Conservation (phyloP, 1,139 yeast genomes). For the Saccharomyces hybrid region DNA sequence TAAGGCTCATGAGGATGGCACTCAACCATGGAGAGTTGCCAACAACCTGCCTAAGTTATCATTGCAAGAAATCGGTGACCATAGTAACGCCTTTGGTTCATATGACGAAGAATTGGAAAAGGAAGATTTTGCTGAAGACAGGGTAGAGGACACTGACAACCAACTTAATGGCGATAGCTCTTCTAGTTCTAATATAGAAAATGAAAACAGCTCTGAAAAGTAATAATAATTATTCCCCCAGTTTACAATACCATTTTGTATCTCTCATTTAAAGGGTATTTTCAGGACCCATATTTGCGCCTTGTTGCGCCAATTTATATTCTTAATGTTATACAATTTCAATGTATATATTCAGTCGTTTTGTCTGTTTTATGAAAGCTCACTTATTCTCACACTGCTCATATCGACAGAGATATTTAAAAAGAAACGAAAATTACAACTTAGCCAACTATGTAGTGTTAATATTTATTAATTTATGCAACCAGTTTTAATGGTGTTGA, state of each 20-base stretch:
- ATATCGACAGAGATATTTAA: no score
- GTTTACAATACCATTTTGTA: background rate
- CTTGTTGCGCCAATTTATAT: no score
- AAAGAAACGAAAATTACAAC: no score
- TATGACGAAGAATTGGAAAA: constrained; percentile 35
- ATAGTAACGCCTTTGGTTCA: constrained; percentile 41
- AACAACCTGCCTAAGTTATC: constrained; percentile 44
- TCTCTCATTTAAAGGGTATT: no score
- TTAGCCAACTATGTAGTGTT: background rate
- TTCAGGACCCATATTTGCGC: no score
- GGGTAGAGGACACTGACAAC: constrained; percentile 10
- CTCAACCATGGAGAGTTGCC: constrained; percentile 50
- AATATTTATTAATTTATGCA: background rate
- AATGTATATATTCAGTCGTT: no score
- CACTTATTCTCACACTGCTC: no score
- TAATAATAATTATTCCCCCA: no score
- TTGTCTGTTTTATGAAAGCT: no score
- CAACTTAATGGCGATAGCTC: constrained; percentile 2
- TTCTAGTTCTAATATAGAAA: background rate
- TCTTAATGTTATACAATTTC: no score
- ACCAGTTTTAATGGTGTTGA: no score
- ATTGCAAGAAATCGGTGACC: constrained; percentile 39
- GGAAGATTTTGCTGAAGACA: constrained; percentile 15
- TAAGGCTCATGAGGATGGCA: constrained; percentile 35
- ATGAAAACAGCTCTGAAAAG: background rate